Base-by-base conservation (phyloP, 2,329 filamentous ascomycete genomes). In the Byssochlamys sp. region DNA sequence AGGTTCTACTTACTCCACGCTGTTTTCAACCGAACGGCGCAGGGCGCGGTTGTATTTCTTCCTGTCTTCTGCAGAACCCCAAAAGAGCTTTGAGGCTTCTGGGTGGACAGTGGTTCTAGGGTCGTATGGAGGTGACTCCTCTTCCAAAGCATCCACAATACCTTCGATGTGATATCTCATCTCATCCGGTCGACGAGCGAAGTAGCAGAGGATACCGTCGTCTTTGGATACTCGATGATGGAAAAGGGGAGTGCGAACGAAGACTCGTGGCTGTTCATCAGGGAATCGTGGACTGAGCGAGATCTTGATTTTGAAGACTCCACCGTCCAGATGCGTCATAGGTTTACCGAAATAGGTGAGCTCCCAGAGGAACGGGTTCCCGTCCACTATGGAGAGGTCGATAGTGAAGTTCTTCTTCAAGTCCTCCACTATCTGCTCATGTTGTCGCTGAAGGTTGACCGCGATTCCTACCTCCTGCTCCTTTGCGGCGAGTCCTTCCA, bases 321-420 rank as follows among this genome's bases (percentile, higher is more conserved):
- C 91, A 14, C 91, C 92, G 65, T 97, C 92, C 1, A 97, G 82
- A 64, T 95, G 91, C 4, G 91, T 95, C 87, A 94, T 95, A 0
- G 91, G 90, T 56, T 87, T 84, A 27, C 94, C 94, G 69, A 96
- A 95, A 70, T 96, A 91, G 1, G 90, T 94, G 59, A 97, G 71
- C 24, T 81, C 73, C 94, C 94, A 97, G 24, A 92, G 80, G 67
- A 96, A 96, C 0, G 92, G 91, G 66, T 96, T 97, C 45, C 80
- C 83, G 62, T 94, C 80, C 29, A 88, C 85, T 5, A 97, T 77
- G 57, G 85, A 83, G 39, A 97, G 76, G 63, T 91, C 87, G 58
- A 96, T 80, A 0, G 89, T 87, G 28, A 84, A 79, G 27, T 84
- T 81, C 53, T 88, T 85, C 60, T 88, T 90, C 74, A 92, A 88